Evolutionary conservation across 2,329 filamentous ascomycete species (phyloP).

Genomic region (Paraphaeosphaeria sporulosa): DNA sequence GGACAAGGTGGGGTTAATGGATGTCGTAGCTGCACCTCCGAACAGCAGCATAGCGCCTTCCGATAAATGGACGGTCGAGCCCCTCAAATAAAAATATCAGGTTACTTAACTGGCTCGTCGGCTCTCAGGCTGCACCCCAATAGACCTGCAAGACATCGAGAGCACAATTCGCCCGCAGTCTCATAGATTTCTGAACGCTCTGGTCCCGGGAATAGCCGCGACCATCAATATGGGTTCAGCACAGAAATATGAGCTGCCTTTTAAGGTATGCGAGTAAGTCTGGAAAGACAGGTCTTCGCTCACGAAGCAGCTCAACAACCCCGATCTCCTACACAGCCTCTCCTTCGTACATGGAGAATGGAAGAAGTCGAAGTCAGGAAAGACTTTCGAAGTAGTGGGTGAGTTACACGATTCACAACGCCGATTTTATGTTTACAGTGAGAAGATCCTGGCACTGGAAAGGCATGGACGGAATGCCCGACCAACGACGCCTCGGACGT

Average conservation of each 20-base stretch:
- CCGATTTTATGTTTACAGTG: slow-evolving; percentile 17
- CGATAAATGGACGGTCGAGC: neutral
- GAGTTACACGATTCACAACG: slow-evolving; percentile 11
- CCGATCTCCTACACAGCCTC: slow-evolving; percentile 62
- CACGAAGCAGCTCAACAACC: slow-evolving; percentile 58
- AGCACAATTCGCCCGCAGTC: neutral
- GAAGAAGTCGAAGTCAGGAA: slow-evolving; percentile 63
- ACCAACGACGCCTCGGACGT: slow-evolving; percentile 65
- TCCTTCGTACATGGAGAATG: slow-evolving; percentile 64
- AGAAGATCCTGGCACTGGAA: slow-evolving; percentile 60
- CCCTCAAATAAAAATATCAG: neutral
- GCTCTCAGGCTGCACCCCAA: neutral
- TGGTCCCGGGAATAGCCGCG: neutral
- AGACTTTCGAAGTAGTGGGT: slow-evolving; percentile 65
- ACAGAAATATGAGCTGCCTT: slow-evolving; percentile 49
- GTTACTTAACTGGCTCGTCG: neutral
- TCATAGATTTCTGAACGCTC: neutral
- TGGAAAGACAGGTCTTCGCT: neutral
- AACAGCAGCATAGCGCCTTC: slow-evolving; percentile 3
- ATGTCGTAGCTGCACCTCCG: slow-evolving; percentile 12
- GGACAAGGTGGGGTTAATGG: slow-evolving; percentile 29
- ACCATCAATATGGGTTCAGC: slow-evolving; percentile 29
- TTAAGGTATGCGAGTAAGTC: slow-evolving; percentile 48
- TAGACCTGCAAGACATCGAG: neutral
- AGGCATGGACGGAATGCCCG: slow-evolving; percentile 58